phyloP scores from a whole-genome alignment of 345 rosid genomes.

The Brassica juncea region DNA sequence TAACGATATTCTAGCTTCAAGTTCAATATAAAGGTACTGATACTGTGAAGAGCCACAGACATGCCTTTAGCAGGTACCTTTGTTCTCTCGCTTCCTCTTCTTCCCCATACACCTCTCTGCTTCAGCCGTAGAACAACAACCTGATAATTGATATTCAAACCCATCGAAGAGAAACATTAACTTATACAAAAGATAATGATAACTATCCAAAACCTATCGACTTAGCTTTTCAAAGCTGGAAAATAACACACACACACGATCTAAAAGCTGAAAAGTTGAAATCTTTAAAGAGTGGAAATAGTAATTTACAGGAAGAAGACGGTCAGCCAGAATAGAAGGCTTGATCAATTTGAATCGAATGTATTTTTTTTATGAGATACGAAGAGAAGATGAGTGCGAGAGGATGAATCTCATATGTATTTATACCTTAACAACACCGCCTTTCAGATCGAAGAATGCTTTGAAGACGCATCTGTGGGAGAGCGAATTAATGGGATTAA shows the following conservation, averaged over 20 bases:
- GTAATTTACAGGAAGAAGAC: slow-evolving; percentile 6
- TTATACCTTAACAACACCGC: too few relatives aligned
- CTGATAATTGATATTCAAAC: background rate
- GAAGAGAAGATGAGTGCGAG: too few relatives aligned
- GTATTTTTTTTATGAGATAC: too few relatives aligned
- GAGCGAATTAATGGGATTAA: too few relatives aligned
- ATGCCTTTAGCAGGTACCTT: slow-evolving; percentile 52
- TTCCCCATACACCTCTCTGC: too few relatives aligned
- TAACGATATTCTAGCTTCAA: too few relatives aligned
- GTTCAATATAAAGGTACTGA: too few relatives aligned
- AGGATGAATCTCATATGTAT: too few relatives aligned
- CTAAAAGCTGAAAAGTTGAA: background rate
- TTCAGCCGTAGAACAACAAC: slow-evolving; percentile 33
- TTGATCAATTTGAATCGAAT: too few relatives aligned
- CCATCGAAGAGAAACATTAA: background rate
- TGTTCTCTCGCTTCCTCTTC: slow-evolving; percentile 23
- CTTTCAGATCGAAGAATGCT: too few relatives aligned
- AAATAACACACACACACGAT: background rate
- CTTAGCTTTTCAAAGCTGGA: background rate
- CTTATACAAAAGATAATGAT: too few relatives aligned
- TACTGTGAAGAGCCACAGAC: background rate
- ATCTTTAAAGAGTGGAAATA: background rate
- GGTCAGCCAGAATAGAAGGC: slow-evolving; percentile 48
- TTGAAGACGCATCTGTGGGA: too few relatives aligned
- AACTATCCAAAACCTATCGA: background rate